A percentile compares a stretch with the other conserved stretches of the same genome.
Evolutionary conservation across 2,329 filamentous ascomycete genomes (phyloP).

Genomic region (Aspergillus tamarii): DNA sequence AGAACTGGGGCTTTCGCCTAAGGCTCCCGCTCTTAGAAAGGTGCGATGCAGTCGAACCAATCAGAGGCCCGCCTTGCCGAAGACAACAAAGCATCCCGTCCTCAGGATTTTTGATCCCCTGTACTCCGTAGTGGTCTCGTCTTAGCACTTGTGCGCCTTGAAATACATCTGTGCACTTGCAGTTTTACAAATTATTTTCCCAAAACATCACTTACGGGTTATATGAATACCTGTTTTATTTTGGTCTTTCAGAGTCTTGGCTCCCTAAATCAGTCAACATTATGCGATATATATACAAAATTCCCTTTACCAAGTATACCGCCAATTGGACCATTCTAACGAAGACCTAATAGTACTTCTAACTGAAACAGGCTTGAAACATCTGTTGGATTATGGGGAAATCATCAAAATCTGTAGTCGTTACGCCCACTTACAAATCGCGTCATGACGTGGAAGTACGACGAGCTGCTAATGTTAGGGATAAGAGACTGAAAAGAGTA

Average conservation of each 20-base stretch:
- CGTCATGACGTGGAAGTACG: not conserved
- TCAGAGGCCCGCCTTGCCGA: slow-evolving; percentile 39
- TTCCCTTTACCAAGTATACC: not conserved
- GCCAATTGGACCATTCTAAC: not conserved
- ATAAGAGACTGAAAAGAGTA: too few relatives aligned
- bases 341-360: not conserved
- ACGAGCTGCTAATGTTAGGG: too few relatives aligned
- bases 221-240: not conserved
- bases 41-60: slow-evolving; percentile 37
- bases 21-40: slow-evolving; percentile 42
- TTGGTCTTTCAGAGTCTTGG: not conserved
- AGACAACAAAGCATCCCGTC: slow-evolving; percentile 15
- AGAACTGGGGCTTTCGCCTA: slow-evolving; percentile 35
- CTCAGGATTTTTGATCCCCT: not conserved
- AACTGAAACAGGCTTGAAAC: not conserved
- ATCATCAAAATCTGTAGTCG: not conserved
- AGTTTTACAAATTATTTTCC: not conserved
- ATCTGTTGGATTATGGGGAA: not conserved
- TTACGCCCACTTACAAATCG: not conserved
- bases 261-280: not conserved
- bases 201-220: not conserved
- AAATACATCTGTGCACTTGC: not conserved
- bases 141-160: not conserved
- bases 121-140: not conserved
- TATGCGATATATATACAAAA: not conserved